These are phyloP conservation scores for Sugiyamaella chiloensis DNA, from an alignment of 805 yeast species.

Conservation along the genomic window DNA sequence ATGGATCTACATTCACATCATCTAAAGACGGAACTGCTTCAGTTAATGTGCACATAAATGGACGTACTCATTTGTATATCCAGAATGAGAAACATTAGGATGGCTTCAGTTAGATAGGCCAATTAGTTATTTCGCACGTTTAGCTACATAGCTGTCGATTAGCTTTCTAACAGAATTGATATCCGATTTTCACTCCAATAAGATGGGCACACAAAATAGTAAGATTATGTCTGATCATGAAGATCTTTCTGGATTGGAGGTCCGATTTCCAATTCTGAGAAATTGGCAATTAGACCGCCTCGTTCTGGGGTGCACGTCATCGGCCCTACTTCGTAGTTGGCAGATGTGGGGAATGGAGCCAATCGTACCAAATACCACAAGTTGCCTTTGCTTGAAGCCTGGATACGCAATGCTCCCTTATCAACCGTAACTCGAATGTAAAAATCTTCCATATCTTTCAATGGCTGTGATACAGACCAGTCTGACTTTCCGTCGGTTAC, in stretches of 20 bases:
- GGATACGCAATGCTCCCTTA: not conserved
- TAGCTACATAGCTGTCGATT: no score
- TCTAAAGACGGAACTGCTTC: no score
- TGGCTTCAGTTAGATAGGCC: no score
- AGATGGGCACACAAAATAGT: no score
- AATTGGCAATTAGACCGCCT: not conserved
- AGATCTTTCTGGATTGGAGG: not conserved
- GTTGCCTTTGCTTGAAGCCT: not conserved
- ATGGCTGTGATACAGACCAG: not conserved
- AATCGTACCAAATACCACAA: not conserved
- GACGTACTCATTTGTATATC: no score
- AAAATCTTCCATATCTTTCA: not conserved
- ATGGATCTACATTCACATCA: no score
- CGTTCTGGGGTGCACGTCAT: slow-evolving; percentile 4
- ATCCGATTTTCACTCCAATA: not conserved
- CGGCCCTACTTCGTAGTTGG: not conserved
- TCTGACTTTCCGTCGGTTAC: not conserved
- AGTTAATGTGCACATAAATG: no score
- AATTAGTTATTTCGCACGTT: no score
- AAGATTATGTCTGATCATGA: not conserved
- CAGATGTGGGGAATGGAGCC: not conserved
- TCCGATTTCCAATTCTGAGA: slow-evolving; percentile 1
- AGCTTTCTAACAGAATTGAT: not conserved
- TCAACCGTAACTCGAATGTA: not conserved
- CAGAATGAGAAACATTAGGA: no score